These are phyloP conservation scores for Rhododendron kiyosumense DNA, from an alignment of 148 eudicot species.

Conservation along the genomic window DNA sequence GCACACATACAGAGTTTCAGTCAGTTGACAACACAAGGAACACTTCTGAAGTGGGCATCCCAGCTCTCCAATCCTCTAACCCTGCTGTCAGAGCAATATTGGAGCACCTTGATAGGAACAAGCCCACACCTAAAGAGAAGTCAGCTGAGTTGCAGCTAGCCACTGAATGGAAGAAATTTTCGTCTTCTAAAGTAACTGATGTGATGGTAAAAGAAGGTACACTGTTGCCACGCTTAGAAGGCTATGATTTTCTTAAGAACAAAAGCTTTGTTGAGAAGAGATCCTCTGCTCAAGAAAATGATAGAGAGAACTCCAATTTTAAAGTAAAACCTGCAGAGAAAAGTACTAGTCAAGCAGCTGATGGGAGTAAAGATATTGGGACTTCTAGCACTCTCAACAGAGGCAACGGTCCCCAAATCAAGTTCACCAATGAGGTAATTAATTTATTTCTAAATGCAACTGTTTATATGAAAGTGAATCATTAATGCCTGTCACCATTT, in stretches of 20 bases:
- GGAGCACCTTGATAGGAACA: slow-evolving; percentile 68
- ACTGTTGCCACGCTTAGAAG: slow-evolving; percentile 13
- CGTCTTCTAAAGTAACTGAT: slow-evolving; percentile 26
- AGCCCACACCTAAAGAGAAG: slow-evolving; percentile 57
- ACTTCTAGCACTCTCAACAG: slow-evolving; percentile 24
- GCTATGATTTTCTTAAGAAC: slow-evolving; percentile 14
- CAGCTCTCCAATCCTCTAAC: slow-evolving; percentile 41
- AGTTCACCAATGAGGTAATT: slow-evolving; percentile 41
- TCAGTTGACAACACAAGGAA: slow-evolving; percentile 17
- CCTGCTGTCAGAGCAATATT: slow-evolving; percentile 60
- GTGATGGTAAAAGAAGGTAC: slow-evolving; percentile 15
- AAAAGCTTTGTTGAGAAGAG: slow-evolving; percentile 2
- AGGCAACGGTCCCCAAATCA: slow-evolving; percentile 20
- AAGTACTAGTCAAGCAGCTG: slow-evolving; percentile 21
- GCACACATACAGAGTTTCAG: slow-evolving; percentile 21
- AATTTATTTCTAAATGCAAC: background rate
- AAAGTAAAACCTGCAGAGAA: slow-evolving; percentile 23
- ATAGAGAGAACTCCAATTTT: slow-evolving; percentile 10
- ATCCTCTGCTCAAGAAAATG: slow-evolving; percentile 19
- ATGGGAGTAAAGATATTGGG: slow-evolving; percentile 31
- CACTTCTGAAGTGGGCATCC: slow-evolving; percentile 24
- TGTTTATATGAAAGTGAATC: slow-evolving; percentile 1
- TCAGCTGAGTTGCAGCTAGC: slow-evolving; percentile 65
- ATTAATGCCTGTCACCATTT: background rate
- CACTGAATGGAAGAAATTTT: slow-evolving; percentile 40